phyloP scores from a whole-genome alignment of 1,284 basidiomycete species.

The Retiboletus flavoniger region DNA sequence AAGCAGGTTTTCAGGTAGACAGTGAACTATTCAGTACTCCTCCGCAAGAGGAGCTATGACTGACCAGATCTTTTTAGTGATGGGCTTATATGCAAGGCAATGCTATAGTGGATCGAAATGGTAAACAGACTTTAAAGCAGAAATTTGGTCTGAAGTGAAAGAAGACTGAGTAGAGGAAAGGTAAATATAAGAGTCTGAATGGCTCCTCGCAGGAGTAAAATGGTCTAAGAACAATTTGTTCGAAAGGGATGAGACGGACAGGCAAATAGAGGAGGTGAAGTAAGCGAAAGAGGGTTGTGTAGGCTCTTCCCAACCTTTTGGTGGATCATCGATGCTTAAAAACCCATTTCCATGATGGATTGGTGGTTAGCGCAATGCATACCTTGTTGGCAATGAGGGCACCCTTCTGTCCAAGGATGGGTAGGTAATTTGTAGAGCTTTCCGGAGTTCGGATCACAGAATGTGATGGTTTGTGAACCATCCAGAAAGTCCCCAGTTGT shows the following conservation, averaged over 20 bases:
- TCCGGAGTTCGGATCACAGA: neutral
- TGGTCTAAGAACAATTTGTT: too few relatives aligned
- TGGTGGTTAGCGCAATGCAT: neutral
- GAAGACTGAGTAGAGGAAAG: too few relatives aligned
- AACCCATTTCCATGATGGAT: neutral
- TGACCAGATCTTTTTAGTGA: neutral
- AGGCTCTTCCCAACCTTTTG: too few relatives aligned
- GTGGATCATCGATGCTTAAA: neutral
- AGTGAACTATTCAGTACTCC: neutral
- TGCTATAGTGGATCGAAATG: neutral
- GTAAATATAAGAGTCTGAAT: too few relatives aligned
- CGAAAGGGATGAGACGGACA: too few relatives aligned
- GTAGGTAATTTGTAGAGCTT: neutral
- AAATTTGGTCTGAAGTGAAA: too few relatives aligned
- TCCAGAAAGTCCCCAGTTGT: neutral
- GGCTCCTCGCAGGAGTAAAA: too few relatives aligned
- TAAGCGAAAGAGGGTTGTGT: too few relatives aligned
- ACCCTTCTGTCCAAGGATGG: neutral
- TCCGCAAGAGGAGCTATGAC: neutral
- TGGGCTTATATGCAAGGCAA: too few relatives aligned
- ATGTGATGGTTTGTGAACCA: neutral
- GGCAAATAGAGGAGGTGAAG: too few relatives aligned
- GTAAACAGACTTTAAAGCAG: neutral
- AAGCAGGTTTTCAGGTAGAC: neutral
- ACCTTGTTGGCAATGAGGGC: neutral